Evolutionary conservation across 345 rosid species (phyloP), one percentile per base, ranked within the genome.

Genomic region (Brassica juncea): DNA sequence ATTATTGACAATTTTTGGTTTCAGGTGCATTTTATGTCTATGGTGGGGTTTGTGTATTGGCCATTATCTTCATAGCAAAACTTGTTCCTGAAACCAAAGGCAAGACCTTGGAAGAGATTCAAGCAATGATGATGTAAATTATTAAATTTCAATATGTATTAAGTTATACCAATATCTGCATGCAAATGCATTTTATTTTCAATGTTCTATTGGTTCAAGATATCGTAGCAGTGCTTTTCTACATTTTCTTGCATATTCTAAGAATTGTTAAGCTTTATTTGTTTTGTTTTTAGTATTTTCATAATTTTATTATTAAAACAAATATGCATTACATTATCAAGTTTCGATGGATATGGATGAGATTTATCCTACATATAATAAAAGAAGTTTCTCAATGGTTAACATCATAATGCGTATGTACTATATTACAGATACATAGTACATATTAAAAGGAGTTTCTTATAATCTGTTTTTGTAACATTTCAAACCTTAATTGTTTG

Each of bases 81-180:
- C 72, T 84, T 42, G 90, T 87, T 25, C 90, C 86, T 4, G 90
- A 85, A 82, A 85, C 87, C 8, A 85, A 84, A 81, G 87, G 90
- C 60, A 76, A 78, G 55, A 80, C 88, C 6, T 61, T 87, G 73
- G 90, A 87, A 81, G 88, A 87, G 77, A 77, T 87, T 76, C 87
- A 87, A 77, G 82, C 82, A 21, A 78, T 79, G 73, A 68, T 79
- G 70, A 16, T 37, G 25, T 79, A 78, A 42, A 27, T 27, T 27
- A 27, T 27, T 27, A 27, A 27, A 27, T 27, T 27, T 27, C 28
- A 27, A 27, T 27, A 27, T 27, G 28, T 27, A 27, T 27, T 27
- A 27, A 27, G 28, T 27, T 27, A 27, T 27, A 27, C 28, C 28
- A 4, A 32, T 4, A 25, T 3, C 7, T 60, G 2, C 34, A 27